Conservation (phyloP, 1,139 yeast species). For the Pichia norvegensis region DNA sequence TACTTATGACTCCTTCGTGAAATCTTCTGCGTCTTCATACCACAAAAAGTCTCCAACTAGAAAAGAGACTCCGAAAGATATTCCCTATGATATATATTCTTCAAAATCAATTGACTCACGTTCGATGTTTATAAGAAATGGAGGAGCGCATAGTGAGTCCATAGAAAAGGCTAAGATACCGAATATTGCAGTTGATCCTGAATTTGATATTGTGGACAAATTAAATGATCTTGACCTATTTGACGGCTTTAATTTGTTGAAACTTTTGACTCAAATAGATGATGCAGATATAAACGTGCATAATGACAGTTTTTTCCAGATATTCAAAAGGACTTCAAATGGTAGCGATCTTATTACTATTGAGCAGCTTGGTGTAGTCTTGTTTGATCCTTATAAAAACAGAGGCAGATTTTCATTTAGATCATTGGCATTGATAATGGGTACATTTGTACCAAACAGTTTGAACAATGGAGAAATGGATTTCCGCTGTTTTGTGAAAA, state of each 20-base stretch:
- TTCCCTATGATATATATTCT: background rate
- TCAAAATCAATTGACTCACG: constrained; percentile 1
- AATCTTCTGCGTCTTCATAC: background rate
- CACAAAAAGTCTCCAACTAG: background rate
- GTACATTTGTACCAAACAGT: constrained; percentile 15
- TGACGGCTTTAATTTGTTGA: constrained; percentile 11
- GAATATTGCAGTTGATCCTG: constrained; percentile 10
- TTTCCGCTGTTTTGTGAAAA: constrained; percentile 22
- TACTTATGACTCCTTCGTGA: background rate
- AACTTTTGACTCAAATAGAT: constrained; percentile 10
- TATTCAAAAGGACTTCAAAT: constrained; percentile 16
- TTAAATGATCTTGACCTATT: background rate
- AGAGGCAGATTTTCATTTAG: constrained; percentile 7
- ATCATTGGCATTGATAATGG: constrained; percentile 11
- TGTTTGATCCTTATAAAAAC: constrained; percentile 13
- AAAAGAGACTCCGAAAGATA: background rate
- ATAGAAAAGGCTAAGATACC: constrained; percentile 13
- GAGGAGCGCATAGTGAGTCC: background rate
- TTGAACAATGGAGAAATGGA: constrained; percentile 15
- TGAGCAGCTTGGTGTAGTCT: constrained; percentile 12
- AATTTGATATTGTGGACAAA: background rate
- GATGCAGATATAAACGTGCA: constrained; percentile 21
- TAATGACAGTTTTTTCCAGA: constrained; percentile 13
- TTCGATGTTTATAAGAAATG: background rate
- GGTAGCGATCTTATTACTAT: constrained; percentile 5